Evolutionary conservation across 2,329 filamentous ascomycete genomes (phyloP).

Genomic region (Neofusicoccum umdonicola): DNA sequence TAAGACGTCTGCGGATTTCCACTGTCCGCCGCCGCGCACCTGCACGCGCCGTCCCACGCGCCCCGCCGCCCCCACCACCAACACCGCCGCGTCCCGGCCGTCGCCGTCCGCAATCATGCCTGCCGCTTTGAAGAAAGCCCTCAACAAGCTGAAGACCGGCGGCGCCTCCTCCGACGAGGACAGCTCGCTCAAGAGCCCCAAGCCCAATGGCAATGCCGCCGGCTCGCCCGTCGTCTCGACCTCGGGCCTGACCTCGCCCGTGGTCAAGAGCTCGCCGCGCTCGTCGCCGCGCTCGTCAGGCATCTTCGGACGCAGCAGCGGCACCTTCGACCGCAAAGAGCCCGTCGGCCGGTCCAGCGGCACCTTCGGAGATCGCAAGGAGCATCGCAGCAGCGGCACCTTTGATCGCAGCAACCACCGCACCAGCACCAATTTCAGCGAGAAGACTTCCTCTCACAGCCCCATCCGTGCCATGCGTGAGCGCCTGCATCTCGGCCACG

Average conservation of each 20-base stretch:
- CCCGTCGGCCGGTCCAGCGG: slow-evolving; percentile 33
- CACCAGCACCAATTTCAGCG: slow-evolving; percentile 20
- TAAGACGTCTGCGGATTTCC: slow-evolving; percentile 16
- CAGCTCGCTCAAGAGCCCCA: slow-evolving; percentile 27
- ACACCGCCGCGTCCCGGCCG: slow-evolving; percentile 19
- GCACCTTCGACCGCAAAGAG: slow-evolving; percentile 25
- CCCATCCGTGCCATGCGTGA: slow-evolving; percentile 41
- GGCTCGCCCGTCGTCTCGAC: slow-evolving; percentile 17
- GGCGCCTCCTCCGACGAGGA: slow-evolving; percentile 34
- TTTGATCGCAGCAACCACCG: slow-evolving; percentile 19
- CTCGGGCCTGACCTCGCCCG: slow-evolving; percentile 26
- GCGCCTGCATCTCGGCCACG: slow-evolving; percentile 38
- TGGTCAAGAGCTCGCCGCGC: neutral
- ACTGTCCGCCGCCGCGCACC: neutral
- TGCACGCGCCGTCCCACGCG: neutral
- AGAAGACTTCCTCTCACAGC: slow-evolving; percentile 26
- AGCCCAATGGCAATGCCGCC: slow-evolving; percentile 25
- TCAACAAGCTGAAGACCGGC: slow-evolving; percentile 42
- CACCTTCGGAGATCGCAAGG: slow-evolving; percentile 24
- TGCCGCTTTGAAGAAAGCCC: slow-evolving; percentile 46
- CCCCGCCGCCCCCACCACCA: neutral
- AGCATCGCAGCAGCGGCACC: slow-evolving; percentile 23
- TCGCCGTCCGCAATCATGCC: slow-evolving; percentile 24
- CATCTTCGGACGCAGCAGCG: slow-evolving; percentile 34
- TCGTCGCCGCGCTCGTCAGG: slow-evolving; percentile 28